Evolutionary conservation across 345 rosid genomes (phyloP), one percentile per base, ranked within the genome.

Genomic region (Ricinus communis): DNA sequence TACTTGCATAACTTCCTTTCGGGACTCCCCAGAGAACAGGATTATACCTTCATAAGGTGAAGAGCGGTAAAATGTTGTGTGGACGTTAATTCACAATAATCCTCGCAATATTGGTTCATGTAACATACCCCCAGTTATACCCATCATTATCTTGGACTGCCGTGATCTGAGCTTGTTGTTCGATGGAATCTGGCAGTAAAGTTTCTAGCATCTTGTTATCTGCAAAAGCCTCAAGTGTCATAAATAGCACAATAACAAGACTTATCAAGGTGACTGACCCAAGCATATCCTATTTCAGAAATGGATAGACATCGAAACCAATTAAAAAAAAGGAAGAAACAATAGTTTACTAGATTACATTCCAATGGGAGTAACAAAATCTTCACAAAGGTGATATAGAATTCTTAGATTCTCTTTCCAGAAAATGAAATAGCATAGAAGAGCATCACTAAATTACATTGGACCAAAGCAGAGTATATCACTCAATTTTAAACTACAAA

Each of bases 21-120:
- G 98, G 97, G 75, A 90, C 93, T 55, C 96, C 97, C 97, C 96
- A 91, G 33, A 94, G 87, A 72, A 90, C 90, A 66, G 97, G 98
- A 90, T 94, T 88, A 79, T 94, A 94, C 83, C 98, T 91, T 75
- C 82, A 71, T 10, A 69, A 77, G 63, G 69, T 51, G 77, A 80
- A 56, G 24, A 22, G 21, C 51, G 70, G 43, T 21, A 66, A 50
- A 75, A 57, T 43, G 62, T 5, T 31, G 46, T 58, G 31, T 31
- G 46, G 61, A 59, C 69, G 22, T 46, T 15, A 47, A 5, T 41
- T 57, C 18, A 41, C 15, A 60, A 30, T 36, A 51, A 75, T 52
- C 12, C 43, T 50, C 41, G 36, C 4, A 65, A 25, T 10, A 69
- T 28, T 70, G 9, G 45, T 43, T 38, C 47, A 14, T 72, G 71